Base-by-base conservation (phyloP, 768 basidiomycete genomes). In the Russula abietina region DNA sequence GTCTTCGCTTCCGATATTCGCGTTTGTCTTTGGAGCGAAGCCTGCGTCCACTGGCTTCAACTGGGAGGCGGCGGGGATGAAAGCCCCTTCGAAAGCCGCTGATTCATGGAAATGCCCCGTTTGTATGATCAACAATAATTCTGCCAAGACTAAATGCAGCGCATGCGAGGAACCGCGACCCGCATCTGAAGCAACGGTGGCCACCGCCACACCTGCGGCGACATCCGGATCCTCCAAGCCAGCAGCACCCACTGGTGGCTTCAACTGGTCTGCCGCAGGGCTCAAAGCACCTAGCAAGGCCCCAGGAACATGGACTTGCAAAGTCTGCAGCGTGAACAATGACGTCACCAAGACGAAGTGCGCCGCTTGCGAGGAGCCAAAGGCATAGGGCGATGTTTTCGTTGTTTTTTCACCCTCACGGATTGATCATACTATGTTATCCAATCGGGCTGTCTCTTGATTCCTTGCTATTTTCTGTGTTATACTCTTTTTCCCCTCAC, bases 1-100 rank as follows among this genome's bases (percentile, higher is more conserved):
- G 30, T 70, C 74, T 2, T 77, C 77, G 14, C 76, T 89, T 11
- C 86, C 87, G 4, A 70, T 61, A 5, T 81, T 71, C 60, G 71
- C 77, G 43, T 75, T 80, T 65, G 59, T 59, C 55, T 65, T 83
- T 56, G 60, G 30, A 9, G 58, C 51, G 11, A 59, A 57, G 38
- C 24, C 61, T 59, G 38, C 48, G 22, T 24, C 62, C 3, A 57
- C 49, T 11, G 65, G 65, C 12, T 76, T 75, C 60, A 65, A 75
- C 26, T 75, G 71, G 70, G 66, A 66, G 30, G 74, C 69, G 3
- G 72, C 72, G 12, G 73, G 72, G 28, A 62, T 71, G 46, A 71
- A 69, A 64, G 66, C 57, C 22, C 66, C 69, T 5, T 39, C 45
- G 59, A 61, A 62, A 52, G 60, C 66, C 11, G 19, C 62, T 2